Base-by-base conservation (phyloP, 768 basidiomycete species). In the Suillus variegatus region DNA sequence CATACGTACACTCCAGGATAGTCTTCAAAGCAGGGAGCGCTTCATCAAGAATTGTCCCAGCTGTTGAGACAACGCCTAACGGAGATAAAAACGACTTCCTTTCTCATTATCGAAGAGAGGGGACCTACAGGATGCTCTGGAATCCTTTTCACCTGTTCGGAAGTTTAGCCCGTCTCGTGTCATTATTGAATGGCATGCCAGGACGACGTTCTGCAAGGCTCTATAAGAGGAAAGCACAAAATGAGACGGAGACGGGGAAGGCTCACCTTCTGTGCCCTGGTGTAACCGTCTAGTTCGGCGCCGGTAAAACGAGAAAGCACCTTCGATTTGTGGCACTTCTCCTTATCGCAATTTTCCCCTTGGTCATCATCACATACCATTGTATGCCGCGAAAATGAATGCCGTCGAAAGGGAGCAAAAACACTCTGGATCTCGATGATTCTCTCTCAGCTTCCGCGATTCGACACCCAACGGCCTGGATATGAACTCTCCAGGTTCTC, bases 121-220 rank as follows among this genome's bases (percentile, higher is more conserved):
- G 6, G 32, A 55, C 54, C 3, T 36, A 55, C 54, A n/a, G 54
- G 54, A 55, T 12, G 3, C 35, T 13, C 20, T 55, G 10, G 54
- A 36, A 55, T 55, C 32, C 35, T 36, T 55, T 38, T 35, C 12
- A 55, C 35, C 3, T 13, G 20, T 55, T 55, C 54, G 13, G 54
- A 35, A 55, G 54, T 55, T n/a, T 3, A 35, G 20, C 54, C 32
- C 35, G 6, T 55, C 54, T 36, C 54, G 20, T 6, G 32, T 36
- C 54, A 55, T n/a, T n/a, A 55, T 32, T 55, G 54, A 55, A 20
- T 55, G 20, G 20, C 54, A 55, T 20, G 54, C 54, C 32, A 55
- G 20, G 20, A 55, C 36, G 10, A 55, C 54, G 1, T 36, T 36
- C 54, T 55, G 54, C 32, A 12, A 36, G n/a, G 20, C 20, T 13